Evolutionary conservation across 2,329 filamentous ascomycete genomes (phyloP).

Genomic region (Myriosclerotinia duriaeana): DNA sequence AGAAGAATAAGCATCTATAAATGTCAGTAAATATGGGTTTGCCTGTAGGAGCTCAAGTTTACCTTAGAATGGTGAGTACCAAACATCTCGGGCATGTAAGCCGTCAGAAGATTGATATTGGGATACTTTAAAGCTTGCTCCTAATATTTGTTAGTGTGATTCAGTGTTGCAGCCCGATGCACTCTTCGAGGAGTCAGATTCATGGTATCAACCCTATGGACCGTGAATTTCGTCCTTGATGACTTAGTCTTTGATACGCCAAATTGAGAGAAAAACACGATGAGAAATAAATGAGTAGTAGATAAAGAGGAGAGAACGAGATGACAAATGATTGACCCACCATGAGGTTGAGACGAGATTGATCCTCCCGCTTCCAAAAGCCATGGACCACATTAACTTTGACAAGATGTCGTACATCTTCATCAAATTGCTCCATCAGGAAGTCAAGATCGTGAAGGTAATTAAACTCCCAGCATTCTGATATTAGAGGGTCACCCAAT

Average conservation of each 20-base stretch:
- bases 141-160: slow-evolving; percentile 44
- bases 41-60: background rate
- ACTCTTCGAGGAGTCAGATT: background rate
- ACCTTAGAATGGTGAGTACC: slow-evolving; percentile 70
- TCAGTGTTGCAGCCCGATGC: background rate
- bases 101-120: slow-evolving; percentile 70
- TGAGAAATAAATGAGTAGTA: background rate
- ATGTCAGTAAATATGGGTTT: slow-evolving; percentile 9
- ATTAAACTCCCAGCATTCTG: slow-evolving; percentile 58
- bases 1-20: slow-evolving; percentile 82
- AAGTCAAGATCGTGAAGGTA: slow-evolving; percentile 58
- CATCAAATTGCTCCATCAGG: slow-evolving; percentile 55
- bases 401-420: slow-evolving; percentile 53
- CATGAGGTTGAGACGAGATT: slow-evolving; percentile 44
- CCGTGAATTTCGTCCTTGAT: background rate
- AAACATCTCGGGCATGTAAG: slow-evolving; percentile 79
- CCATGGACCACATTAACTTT: slow-evolving; percentile 61
- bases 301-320: background rate
- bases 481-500: slow-evolving; percentile 58
- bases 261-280: background rate
- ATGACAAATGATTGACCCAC: slow-evolving; percentile 44
- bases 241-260: background rate
- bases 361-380: slow-evolving; percentile 65
- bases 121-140: slow-evolving; percentile 58
- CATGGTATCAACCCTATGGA: background rate